Evolutionary conservation across 208 protist species (phyloP), one percentile per base, ranked within the genome.

Genomic region (Wallacemonas sp.): DNA sequence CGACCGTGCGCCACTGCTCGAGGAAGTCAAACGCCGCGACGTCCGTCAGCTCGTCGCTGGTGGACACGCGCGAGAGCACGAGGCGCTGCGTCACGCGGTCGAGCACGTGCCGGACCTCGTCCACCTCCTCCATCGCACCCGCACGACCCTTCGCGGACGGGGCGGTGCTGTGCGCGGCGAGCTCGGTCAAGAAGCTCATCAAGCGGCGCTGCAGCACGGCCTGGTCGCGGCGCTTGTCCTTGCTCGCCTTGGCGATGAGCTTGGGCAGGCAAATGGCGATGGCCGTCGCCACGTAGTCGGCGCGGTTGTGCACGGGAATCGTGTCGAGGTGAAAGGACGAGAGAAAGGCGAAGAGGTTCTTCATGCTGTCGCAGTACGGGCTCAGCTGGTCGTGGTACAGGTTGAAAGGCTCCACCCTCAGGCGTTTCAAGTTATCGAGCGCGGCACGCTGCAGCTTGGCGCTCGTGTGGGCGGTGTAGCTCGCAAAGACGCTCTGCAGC

Each of bases 261-360:
- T 90, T 92, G 18, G 91, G 91, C 32, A 96, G 80, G 22, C 79
- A 76, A 41, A 96, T 66, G 45, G 75, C 65, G 33, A 96, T 57
- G 2, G 81, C 91, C 7, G 84, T 77, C 3, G 88, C 81, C 48
- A 94, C 66, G 74, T 92, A 96, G 44, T 83, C 76, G 4, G 76
- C 77, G 12, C 65, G 76, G 55, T 90, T 77, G 55, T 84, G 71
- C 49, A 48, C 55, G n/a, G 70, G 45, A 54, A 69, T 57, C 18
- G 93, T 70, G 61, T 94, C 91, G 10, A 96, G 50, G 49, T 93
- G 75, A 52, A 96, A 96, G 8, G 86, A 82, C 39, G 74, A 73
- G 22, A 96, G 70, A 64, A 96, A 96, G 23, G 67, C 44, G 64
- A 96, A 96, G 23, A 93, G 76, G n/a, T 70, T 70, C 59, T 91